Evolutionary conservation across 2,329 filamentous ascomycete genomes (phyloP).

Genomic region (Cercospora nicotianae): DNA sequence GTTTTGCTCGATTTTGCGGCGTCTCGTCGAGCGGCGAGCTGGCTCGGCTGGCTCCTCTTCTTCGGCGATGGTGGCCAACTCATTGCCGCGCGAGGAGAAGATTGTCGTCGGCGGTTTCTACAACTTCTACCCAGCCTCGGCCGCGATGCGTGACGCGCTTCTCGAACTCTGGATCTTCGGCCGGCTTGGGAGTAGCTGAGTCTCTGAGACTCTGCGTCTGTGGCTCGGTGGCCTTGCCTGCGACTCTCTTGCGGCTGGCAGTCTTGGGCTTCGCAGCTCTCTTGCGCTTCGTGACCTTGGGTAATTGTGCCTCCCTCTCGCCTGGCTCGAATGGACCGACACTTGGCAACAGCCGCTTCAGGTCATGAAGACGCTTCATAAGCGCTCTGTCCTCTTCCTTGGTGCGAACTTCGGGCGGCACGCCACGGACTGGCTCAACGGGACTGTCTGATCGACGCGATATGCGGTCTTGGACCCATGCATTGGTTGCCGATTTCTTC

Average conservation of each 20-base stretch:
- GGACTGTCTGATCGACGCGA: background rate
- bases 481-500: background rate
- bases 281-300: background rate
- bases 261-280: background rate
- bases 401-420: background rate
- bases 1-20: slow-evolving; percentile 13
- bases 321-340: background rate
- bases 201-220: background rate
- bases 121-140: slow-evolving; percentile 27
- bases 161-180: slow-evolving; percentile 15
- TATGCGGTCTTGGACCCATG: background rate
- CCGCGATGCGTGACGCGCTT: slow-evolving; percentile 23
- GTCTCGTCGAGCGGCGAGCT: background rate
- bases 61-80: background rate
- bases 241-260: background rate
- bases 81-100: background rate
- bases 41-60: background rate
- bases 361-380: background rate
- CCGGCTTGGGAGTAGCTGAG: background rate
- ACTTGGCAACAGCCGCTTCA: background rate
- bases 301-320: background rate
- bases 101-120: background rate
- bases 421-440: background rate
- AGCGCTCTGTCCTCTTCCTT: background rate
- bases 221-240: background rate